Base-by-base conservation (phyloP, 768 basidiomycete species). In the Boletellus sp. region DNA sequence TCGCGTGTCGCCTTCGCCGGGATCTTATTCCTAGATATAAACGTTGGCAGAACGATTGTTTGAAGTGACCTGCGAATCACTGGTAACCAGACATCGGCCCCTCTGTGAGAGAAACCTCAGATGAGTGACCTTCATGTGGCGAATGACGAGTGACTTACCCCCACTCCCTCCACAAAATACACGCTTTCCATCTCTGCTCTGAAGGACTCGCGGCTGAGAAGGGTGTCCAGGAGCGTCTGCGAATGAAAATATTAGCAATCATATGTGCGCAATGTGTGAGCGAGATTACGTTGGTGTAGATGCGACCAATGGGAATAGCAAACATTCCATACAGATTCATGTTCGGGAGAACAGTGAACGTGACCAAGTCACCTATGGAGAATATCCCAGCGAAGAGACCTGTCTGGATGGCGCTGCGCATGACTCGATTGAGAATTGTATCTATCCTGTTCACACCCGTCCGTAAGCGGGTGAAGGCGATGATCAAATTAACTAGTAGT, bases 381-480 rank as follows among this genome's bases (percentile, higher is more conserved):
- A 81, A 78, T 1, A 78, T 63, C 0, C 75, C 73, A 8, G 73
- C 75, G 50, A 80, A 79, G 6, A 78, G 52, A 36, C 79, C 78
- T 6, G 79, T 80, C 53, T 79, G 78, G 28, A 81, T 62, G 11
- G 78, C 77, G 19, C 78, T 78, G 43, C 76, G 76, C 50, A 80
- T 79, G 9, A 81, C 65, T 23, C 77, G 74, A 52, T 77, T 77
- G 57, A 80, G 74, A 47, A 79, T 70, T 0, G 71, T 76, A 54
- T 82, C 78, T 3, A 75, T 81, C 54, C 66, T 73, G 13, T 64
- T 66, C 61, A 79, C 77, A n/a, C 80, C 79, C n/a, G 79, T 80
- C 42, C 74, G 70, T 6, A 72, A 73, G 36, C 72, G 72, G 50
- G 58, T 52, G 44, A 78, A 66, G 23, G 74, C 62, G 43, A 59